Evolutionary conservation across 371 early-diverging fungal species (phyloP).

Genomic region (Actinomucor elegans): DNA sequence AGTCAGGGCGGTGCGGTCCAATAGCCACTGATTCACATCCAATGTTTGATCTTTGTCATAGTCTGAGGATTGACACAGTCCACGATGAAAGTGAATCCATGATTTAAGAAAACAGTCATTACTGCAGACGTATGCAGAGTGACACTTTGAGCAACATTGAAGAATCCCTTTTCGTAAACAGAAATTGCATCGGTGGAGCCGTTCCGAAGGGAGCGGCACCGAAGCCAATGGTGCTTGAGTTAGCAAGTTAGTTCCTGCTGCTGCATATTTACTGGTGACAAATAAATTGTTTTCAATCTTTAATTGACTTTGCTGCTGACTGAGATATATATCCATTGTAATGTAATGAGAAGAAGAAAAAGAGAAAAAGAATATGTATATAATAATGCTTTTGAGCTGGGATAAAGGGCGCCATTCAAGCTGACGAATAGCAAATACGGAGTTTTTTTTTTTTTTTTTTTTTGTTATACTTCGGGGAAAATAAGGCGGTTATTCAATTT

Average conservation of each 20-base stretch:
- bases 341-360: not conserved
- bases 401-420: conserved; percentile 11
- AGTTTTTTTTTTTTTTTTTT: not conserved
- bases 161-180: conserved; percentile 35
- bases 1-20: conserved; percentile 38
- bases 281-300: conserved; percentile 5
- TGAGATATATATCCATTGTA: not conserved
- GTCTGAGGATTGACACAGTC: conserved; percentile 22
- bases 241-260: conserved; percentile 27
- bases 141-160: conserved; percentile 46
- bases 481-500: no score
- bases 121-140: conserved; percentile 43
- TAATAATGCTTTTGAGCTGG: not conserved
- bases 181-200: conserved; percentile 36
- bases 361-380: not conserved
- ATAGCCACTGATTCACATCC: conserved; percentile 22
- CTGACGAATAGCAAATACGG: conserved; percentile 5
- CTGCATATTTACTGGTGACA: conserved; percentile 1
- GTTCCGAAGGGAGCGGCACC: conserved; percentile 35
- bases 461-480: no score
- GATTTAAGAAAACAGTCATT: conserved; percentile 39
- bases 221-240: conserved; percentile 30
- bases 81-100: conserved; percentile 37
- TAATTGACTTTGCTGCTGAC: not conserved
- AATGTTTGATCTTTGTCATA: conserved; percentile 18